Base-by-base conservation (phyloP, 305 asterid species). In the Caryopteris hybrid region DNA sequence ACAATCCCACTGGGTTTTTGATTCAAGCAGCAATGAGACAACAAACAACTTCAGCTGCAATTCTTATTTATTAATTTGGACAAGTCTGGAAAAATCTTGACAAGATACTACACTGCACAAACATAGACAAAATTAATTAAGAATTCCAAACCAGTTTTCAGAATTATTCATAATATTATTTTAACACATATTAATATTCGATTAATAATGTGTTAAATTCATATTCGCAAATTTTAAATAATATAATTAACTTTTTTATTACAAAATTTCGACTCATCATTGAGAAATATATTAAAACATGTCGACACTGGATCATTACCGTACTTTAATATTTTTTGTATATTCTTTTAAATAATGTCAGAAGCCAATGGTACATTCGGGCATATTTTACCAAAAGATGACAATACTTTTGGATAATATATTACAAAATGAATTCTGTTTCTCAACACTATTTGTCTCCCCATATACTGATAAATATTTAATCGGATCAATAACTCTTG, bases 331-430 rank as follows among this genome's bases (percentile, higher is more conserved):
- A 5, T 27, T 2, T 33, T 1, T 33, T 4, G 1, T 33, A 33
- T 33, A 2, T 33, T 4, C 6, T 6, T 3, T 36, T 3, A 7
- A 36, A 36, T 36, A 36, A 36, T 31, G 39, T 21, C 45, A 20
- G 50, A 63, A 43, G 64, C 57, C 69, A 64, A 43, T 71, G 66
- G 60, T 20, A 21, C 13, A 17, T 55, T 41, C 39, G 10, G 51
- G 63, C 52, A 33, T 22, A 17, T 14, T 41, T 34, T 20, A 39
- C 16, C 38, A 23, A 6, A 56, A 33, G 17, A 54, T 74, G 67
- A 64, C 62, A 39, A 31, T 25, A 21, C 14, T 74, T 68, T 61
- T 68, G 61, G 74, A 68, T 29, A 47, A 66, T 74, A 23, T 66
- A 42, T 42, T 51, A 51, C 70, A 59, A 66, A 66, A 51, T 10